These are phyloP conservation scores for Vairimorpha ceranae DNA, from an alignment of 371 early-diverging fungal species.

Conservation along the genomic window DNA sequence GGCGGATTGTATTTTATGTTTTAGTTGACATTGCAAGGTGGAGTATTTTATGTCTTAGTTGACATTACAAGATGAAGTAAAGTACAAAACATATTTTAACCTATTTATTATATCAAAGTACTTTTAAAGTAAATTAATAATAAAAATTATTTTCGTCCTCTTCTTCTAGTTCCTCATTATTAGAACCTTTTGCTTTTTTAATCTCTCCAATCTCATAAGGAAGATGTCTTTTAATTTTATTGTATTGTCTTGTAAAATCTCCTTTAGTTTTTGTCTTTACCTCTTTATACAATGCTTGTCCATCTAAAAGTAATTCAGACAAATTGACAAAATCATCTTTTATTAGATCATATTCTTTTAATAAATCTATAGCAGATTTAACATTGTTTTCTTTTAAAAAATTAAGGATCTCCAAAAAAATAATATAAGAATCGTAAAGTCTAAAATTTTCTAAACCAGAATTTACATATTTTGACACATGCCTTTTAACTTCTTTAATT, in stretches of 20 bases:
- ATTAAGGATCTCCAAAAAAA: constrained; percentile 17
- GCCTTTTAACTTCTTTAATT: constrained; percentile 72
- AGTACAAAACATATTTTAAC: no score
- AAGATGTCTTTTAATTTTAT: constrained; percentile 60
- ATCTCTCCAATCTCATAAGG: constrained; percentile 59
- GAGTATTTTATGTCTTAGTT: no score
- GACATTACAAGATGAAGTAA: no score
- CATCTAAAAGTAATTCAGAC: constrained; percentile 68
- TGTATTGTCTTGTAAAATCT: constrained; percentile 71
- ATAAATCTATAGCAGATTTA: constrained; percentile 68
- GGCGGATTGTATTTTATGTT: no score
- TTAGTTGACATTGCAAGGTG: no score
- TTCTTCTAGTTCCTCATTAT: background rate
- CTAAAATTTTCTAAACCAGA: constrained; percentile 62
- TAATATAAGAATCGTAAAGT: constrained; percentile 31
- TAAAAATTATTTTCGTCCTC: background rate
- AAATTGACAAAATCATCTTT: constrained; percentile 77
- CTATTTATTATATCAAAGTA: no score
- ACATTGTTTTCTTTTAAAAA: constrained; percentile 64
- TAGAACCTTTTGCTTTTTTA: background rate
- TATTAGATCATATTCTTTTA: constrained; percentile 78
- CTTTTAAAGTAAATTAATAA: no score
- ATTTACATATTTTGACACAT: constrained; percentile 68
- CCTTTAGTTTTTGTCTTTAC: constrained; percentile 70
- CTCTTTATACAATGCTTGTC: constrained; percentile 63